These are phyloP conservation scores for Cadophora gregata DNA, from an alignment of 2,329 filamentous ascomycete genomes.

Conservation along the genomic window DNA sequence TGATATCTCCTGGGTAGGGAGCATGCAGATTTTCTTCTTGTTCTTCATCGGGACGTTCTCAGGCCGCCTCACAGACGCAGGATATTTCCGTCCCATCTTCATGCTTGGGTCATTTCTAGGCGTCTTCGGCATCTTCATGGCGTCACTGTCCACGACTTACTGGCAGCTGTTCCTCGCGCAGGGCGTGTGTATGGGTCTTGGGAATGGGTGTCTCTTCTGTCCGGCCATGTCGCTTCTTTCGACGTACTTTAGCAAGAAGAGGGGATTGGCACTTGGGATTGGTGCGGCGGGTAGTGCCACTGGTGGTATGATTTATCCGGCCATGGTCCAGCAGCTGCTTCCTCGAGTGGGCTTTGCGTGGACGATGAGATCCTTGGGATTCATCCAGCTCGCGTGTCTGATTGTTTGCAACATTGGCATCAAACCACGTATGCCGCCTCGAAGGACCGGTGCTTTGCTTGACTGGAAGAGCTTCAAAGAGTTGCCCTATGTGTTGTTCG, in stretches of 20 bases:
- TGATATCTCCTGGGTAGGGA: conserved; percentile 54
- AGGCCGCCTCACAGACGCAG: conserved; percentile 49
- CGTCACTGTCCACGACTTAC: conserved; percentile 48
- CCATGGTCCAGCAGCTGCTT: conserved; percentile 50
- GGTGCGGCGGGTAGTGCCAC: conserved; percentile 48
- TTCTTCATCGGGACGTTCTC: conserved; percentile 50
- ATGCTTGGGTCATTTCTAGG: conserved; percentile 41
- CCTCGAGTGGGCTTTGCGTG: conserved; percentile 52
- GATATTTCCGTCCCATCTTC: conserved; percentile 46
- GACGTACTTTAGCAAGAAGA: conserved; percentile 50
- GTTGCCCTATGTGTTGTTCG: conserved; percentile 51
- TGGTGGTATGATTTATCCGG: conserved; percentile 53
- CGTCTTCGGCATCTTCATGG: conserved; percentile 49
- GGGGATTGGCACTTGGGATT: conserved; percentile 48
- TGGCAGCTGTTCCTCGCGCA: conserved; percentile 53
- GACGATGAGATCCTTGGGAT: conserved; percentile 54
- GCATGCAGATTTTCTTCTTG: conserved; percentile 50
- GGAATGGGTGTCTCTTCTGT: conserved; percentile 50
- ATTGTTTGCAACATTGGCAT: conserved; percentile 48
- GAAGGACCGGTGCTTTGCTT: conserved; percentile 50
- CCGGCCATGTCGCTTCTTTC: conserved; percentile 48
- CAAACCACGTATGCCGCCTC: conserved; percentile 48
- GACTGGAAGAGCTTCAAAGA: conserved; percentile 54
- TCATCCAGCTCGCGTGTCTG: conserved; percentile 50
- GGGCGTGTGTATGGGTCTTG: conserved; percentile 50